Conservation (phyloP, 1,139 yeast genomes). For the Nakaseomyces glabratus region DNA sequence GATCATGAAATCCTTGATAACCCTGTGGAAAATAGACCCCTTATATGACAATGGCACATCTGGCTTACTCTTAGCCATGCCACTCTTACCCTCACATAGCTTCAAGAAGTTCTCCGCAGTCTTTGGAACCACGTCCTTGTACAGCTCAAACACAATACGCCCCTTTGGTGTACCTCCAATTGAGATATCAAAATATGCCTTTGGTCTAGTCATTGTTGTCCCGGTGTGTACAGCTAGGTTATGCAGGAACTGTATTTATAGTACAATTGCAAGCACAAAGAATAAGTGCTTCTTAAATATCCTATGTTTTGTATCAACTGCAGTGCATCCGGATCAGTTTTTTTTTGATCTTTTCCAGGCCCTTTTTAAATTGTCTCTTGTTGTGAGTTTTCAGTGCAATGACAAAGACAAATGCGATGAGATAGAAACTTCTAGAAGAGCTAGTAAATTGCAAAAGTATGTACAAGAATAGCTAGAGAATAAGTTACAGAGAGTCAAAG, state of each 20-base stretch:
- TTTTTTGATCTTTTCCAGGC: too few species aligned
- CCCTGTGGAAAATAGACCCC: slow-evolving; percentile 81
- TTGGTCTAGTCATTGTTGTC: slow-evolving; percentile 34
- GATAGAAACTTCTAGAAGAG: too few species aligned
- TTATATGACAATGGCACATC: slow-evolving; percentile 68
- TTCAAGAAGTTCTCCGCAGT: slow-evolving; percentile 92
- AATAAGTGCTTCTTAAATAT: neutral
- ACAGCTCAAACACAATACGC: slow-evolving; percentile 67
- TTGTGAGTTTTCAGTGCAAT: too few species aligned
- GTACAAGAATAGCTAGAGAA: too few species aligned
- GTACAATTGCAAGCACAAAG: too few species aligned
- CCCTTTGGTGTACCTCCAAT: slow-evolving; percentile 61
- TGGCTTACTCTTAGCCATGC: slow-evolving; percentile 42
- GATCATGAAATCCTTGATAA: slow-evolving; percentile 83
- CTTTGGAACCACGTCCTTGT: slow-evolving; percentile 75
- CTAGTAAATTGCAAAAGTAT: too few species aligned
- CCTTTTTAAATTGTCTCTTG: too few species aligned
- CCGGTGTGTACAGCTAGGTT: neutral
- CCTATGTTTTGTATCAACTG: neutral
- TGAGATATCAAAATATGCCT: slow-evolving; percentile 67
- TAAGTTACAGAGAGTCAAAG: too few species aligned
- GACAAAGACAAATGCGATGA: too few species aligned
- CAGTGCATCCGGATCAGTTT: too few species aligned
- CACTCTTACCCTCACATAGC: slow-evolving; percentile 84
- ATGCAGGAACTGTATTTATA: neutral